Evolutionary conservation across 306 rosid genomes (phyloP).

Genomic region (Prunus mira): DNA sequence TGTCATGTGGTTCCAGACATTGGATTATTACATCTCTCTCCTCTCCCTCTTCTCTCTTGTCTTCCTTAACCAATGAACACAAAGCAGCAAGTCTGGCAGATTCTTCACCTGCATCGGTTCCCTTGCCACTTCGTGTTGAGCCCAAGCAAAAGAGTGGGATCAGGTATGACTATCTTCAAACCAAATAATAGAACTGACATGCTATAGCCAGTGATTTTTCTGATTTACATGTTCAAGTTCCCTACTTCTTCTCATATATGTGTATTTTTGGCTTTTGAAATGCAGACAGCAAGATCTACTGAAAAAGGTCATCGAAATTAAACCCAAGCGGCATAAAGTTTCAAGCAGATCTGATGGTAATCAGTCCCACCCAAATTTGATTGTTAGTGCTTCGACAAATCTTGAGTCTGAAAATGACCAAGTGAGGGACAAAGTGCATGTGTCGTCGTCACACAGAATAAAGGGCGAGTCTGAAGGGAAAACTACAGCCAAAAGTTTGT

Average conservation of each 20-base stretch:
- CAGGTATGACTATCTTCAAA: constrained; percentile 46
- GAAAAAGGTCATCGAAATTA: constrained; percentile 83
- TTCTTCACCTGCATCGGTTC: constrained; percentile 82
- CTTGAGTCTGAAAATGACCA: constrained; percentile 21
- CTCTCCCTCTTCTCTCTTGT: constrained; percentile 11
- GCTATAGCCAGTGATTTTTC: background rate
- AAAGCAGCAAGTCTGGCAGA: constrained; percentile 87
- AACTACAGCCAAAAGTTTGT: constrained; percentile 56
- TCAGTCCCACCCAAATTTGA: constrained; percentile 25
- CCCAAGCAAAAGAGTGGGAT: constrained; percentile 94
- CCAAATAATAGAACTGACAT: background rate
- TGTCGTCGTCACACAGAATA: constrained; percentile 22
- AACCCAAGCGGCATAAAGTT: constrained; percentile 76
- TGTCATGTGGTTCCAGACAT: no score
- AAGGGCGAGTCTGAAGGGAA: constrained; percentile 35
- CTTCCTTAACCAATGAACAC: constrained; percentile 63
- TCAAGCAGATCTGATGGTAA: constrained; percentile 33
- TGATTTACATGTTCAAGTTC: background rate
- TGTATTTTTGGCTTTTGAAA: constrained; percentile 4
- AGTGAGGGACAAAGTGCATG: constrained; percentile 33
- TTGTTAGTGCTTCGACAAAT: constrained; percentile 13
- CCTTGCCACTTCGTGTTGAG: constrained; percentile 85
- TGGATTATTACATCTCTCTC: background rate
- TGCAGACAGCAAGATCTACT: constrained; percentile 87
- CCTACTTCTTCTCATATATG: background rate